Evolutionary conservation across 257 asterid genomes (phyloP).

Genomic region (Paraleonurus japonicus): DNA sequence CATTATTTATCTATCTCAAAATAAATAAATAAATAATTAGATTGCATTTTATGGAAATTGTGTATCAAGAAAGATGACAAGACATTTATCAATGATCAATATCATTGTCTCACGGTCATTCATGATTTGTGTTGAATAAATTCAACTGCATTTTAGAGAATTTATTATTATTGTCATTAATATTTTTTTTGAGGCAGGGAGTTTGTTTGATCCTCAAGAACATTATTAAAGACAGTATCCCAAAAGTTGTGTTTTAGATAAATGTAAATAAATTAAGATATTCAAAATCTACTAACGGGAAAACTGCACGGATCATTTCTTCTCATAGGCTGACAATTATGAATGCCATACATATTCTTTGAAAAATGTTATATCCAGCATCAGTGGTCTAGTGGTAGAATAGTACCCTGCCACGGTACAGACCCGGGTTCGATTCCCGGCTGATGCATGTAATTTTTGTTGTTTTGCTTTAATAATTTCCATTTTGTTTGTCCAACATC

Average conservation of each 20-base stretch:
- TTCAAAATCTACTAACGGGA: not conserved
- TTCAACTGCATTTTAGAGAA: not conserved
- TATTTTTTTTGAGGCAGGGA: not conserved
- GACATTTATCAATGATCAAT: no score
- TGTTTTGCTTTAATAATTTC: not conserved
- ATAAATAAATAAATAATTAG: no score
- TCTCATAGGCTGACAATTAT: no score
- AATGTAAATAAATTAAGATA: no score
- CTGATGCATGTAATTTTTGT: slow-evolving; percentile 61
- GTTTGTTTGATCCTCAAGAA: not conserved
- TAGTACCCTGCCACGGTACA: slow-evolving; percentile 99
- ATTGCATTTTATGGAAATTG: no score
- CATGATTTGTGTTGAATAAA: no score
- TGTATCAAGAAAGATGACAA: no score
- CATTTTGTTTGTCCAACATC: no score
- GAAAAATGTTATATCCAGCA: not conserved
- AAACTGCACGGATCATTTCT: not conserved
- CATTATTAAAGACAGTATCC: not conserved
- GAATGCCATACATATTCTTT: no score
- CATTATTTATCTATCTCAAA: no score
- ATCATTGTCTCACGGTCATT: no score
- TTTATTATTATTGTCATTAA: no score
- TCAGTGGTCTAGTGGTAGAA: slow-evolving; percentile 91
- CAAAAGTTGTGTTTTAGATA: not conserved
- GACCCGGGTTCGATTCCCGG: slow-evolving; percentile 99